A percentile compares a stretch with the other conserved stretches of the same genome.
Evolutionary conservation across 345 rosid genomes (phyloP).

Genomic region (Odontarrhena argentea): DNA sequence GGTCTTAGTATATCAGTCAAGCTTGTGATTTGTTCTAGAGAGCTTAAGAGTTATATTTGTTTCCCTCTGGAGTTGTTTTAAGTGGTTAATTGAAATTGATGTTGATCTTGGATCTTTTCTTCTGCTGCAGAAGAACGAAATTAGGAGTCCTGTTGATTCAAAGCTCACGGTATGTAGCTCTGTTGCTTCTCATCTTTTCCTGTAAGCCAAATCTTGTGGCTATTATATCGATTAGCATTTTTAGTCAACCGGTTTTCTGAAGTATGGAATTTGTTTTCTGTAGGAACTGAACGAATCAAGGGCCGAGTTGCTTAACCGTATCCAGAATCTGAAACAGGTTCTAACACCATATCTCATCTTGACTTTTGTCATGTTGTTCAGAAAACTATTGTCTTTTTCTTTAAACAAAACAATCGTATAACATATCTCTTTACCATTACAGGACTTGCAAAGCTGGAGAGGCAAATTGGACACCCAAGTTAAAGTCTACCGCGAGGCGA

Average conservation of each 20-base stretch:
- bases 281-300: conserved; percentile 92
- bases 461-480: conserved; percentile 91
- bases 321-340: conserved; percentile 87
- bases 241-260: background rate
- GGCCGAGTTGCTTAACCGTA: conserved; percentile 72
- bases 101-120: conserved; percentile 18
- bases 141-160: conserved; percentile 55
- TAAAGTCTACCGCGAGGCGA: conserved; percentile 77
- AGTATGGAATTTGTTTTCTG: conserved; percentile 5
- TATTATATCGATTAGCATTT: background rate
- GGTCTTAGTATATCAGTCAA: background rate
- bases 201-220: too few relatives aligned
- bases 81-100: conserved; percentile 1
- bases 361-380: background rate
- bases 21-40: background rate
- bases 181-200: background rate
- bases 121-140: conserved; percentile 71
- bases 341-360: background rate
- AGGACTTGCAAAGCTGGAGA: conserved; percentile 98
- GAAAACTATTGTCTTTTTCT: background rate
- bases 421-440: conserved; percentile 12
- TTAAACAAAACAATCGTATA: background rate
- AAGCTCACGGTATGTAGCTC: conserved; percentile 57
- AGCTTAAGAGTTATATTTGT: background rate
- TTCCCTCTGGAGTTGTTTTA: background rate